Evolutionary conservation across 78 protist genomes (phyloP), one percentile per base, ranked within the genome.

Genomic region (Dictyostelium citrinum): DNA sequence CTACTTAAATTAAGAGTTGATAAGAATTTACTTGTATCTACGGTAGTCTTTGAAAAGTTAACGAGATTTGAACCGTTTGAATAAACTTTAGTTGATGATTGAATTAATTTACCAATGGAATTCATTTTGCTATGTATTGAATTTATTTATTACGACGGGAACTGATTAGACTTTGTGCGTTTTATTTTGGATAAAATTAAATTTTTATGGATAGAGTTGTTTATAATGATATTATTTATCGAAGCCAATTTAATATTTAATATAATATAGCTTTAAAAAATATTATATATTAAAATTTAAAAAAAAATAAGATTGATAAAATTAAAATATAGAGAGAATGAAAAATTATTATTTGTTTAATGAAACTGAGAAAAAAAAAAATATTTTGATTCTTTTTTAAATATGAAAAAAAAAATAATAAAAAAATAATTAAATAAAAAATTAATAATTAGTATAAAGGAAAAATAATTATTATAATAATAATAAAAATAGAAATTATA

Each of bases 201-300:
- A 33, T 70, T 64, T 8, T 64, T 64, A 64, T 24, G 64, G 0
- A 55, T 20, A 55, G 64, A 20, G 64, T 55, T 64, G 72, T 27
- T 64, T 9, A 64, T 27, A n/a, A 11, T 64, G 37, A 3, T 64
- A 3, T 64, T 64, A 24, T 22, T 64, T 64, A 64, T 27, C 35
- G 77, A 70, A 70, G 77, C 77, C 77, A 70, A 70, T 70, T 70
- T 70, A 70, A 33, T 6, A 33, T 70, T 70, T 33, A 70, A 64
- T 64, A 64, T 64, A 64, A 64, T 64, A 64, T 31, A 33, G 39
- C 35, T 70, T 67, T 33, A 29, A 33, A 64, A 64, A 31, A 70
- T 33, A 70, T 33, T 70, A 70, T 70, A 70, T 70, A 70, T 14
- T 12, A 33, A 33, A 31, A 27, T 27, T 64, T 27, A 27, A 64